These are phyloP conservation scores for Myxozyma geophila DNA, from an alignment of 805 yeast species.

Conservation along the genomic window DNA sequence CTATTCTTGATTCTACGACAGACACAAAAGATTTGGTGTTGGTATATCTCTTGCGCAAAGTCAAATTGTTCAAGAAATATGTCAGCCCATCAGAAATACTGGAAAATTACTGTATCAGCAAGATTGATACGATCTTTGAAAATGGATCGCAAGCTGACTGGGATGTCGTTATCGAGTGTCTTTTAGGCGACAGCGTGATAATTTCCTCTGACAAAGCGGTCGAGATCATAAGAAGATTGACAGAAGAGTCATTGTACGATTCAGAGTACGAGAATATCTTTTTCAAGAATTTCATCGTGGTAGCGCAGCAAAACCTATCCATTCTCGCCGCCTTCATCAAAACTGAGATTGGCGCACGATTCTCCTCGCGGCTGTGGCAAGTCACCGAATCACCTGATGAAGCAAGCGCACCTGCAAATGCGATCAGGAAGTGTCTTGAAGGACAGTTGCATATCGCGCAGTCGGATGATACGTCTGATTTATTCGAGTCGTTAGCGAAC, in stretches of 20 bases:
- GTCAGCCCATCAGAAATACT: slow-evolving; percentile 6
- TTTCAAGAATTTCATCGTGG: slow-evolving; percentile 31
- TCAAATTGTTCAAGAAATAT: background rate
- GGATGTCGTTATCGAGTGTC: slow-evolving; percentile 20
- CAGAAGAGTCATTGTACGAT: slow-evolving; percentile 10
- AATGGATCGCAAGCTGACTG: slow-evolving; percentile 14
- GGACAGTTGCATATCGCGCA: slow-evolving; percentile 21
- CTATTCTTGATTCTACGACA: slow-evolving; percentile 14
- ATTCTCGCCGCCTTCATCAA: slow-evolving; percentile 42
- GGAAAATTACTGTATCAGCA: slow-evolving; percentile 14
- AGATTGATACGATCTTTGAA: slow-evolving; percentile 15
- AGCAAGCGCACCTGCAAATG: slow-evolving; percentile 17
- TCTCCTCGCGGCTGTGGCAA: slow-evolving; percentile 45
- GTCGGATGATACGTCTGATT: slow-evolving; percentile 3
- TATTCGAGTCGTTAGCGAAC: slow-evolving; percentile 26
- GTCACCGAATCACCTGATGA: slow-evolving; percentile 22
- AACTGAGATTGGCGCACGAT: slow-evolving; percentile 46
- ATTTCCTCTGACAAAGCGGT: slow-evolving; percentile 13
- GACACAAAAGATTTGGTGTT: slow-evolving; percentile 16
- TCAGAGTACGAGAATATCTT: slow-evolving; percentile 46
- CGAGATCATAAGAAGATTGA: slow-evolving; percentile 13
- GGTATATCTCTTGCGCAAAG: slow-evolving; percentile 10
- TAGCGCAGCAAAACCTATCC: slow-evolving; percentile 18
- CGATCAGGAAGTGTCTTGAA: slow-evolving; percentile 27
- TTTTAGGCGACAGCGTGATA: slow-evolving; percentile 4